A percentile compares a stretch with the other conserved stretches of the same genome.
Evolutionary conservation across 108 stramenopile species (phyloP).

Genomic region (Nannochloropsis gaditana): DNA sequence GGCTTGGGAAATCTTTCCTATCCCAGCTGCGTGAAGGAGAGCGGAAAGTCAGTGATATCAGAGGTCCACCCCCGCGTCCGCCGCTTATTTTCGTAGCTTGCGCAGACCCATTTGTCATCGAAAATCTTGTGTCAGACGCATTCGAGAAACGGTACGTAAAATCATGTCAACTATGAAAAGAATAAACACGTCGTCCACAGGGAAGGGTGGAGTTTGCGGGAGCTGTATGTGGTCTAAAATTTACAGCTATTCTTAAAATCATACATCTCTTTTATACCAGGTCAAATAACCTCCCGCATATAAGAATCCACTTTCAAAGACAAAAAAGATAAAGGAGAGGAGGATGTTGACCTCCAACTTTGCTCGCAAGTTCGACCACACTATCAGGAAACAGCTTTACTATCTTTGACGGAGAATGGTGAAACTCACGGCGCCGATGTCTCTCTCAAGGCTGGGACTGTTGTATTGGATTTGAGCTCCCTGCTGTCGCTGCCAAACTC

Average conservation of each 20-base stretch:
- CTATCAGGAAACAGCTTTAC: no score
- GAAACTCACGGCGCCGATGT: no score
- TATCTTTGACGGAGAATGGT: no score
- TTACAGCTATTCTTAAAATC: no score
- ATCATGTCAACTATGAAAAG: background rate
- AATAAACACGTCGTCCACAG: background rate
- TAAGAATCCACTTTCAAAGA: no score
- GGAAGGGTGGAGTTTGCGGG: no score
- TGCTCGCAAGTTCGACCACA: no score
- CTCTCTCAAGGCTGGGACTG: background rate
- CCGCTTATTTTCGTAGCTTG: background rate
- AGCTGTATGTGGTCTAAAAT: no score
- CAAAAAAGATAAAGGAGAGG: no score
- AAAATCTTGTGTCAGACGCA: background rate
- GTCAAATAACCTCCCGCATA: no score
- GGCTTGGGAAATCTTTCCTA: background rate
- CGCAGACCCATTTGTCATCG: conserved; percentile 2
- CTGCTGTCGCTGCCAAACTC: background rate
- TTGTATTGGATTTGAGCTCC: background rate
- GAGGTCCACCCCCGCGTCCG: background rate
- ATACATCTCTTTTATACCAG: no score
- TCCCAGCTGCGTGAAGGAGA: background rate
- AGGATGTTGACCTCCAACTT: no score
- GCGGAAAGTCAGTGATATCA: background rate
- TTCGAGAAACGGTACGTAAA: conserved; percentile 20